A percentile compares a stretch with the other conserved stretches of the same genome.
Evolutionary conservation across 371 early-diverging fungal species (phyloP).

Genomic region (Mycotypha africana): DNA sequence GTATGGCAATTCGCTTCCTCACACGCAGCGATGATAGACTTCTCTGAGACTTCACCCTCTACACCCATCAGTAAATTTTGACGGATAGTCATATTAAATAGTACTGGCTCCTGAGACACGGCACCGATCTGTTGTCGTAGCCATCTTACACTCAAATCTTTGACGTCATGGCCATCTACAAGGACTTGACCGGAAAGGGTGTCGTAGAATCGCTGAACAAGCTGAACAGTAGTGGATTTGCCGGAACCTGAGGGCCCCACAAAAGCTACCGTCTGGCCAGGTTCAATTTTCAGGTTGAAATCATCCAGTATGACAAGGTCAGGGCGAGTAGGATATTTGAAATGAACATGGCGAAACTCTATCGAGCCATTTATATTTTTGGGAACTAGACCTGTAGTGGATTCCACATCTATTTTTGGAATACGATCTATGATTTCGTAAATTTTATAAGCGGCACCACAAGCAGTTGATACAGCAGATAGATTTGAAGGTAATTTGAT

Average conservation of each 20-base stretch:
- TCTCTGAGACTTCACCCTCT: slow-evolving; percentile 37
- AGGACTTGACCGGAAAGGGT: slow-evolving; percentile 45
- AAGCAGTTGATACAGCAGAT: slow-evolving; percentile 55
- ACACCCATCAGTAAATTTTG: slow-evolving; percentile 67
- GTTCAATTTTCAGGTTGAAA: slow-evolving; percentile 33
- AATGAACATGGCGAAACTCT: slow-evolving; percentile 62
- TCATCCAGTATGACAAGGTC: slow-evolving; percentile 57
- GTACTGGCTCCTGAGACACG: slow-evolving; percentile 66
- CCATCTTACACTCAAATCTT: slow-evolving; percentile 47
- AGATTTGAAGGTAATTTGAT: slow-evolving; percentile 56
- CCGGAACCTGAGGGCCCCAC: slow-evolving; percentile 64
- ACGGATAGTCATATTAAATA: slow-evolving; percentile 68
- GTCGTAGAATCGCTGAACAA: slow-evolving; percentile 65
- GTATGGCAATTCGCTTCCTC: slow-evolving; percentile 59
- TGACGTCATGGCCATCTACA: slow-evolving; percentile 51
- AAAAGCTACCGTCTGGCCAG: slow-evolving; percentile 47
- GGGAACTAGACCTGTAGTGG: background rate
- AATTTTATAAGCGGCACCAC: slow-evolving; percentile 64
- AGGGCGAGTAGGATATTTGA: slow-evolving; percentile 68
- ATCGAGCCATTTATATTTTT: slow-evolving; percentile 53
- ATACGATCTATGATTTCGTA: slow-evolving; percentile 75
- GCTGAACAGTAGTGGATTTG: slow-evolving; percentile 61
- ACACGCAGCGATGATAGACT: slow-evolving; percentile 55
- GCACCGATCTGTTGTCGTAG: slow-evolving; percentile 55
- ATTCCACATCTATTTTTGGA: slow-evolving; percentile 52